A percentile compares a stretch with the other conserved stretches of the same genome.
Evolutionary conservation across 805 yeast genomes (phyloP).

Genomic region (Candida pseudoglaebosa): DNA sequence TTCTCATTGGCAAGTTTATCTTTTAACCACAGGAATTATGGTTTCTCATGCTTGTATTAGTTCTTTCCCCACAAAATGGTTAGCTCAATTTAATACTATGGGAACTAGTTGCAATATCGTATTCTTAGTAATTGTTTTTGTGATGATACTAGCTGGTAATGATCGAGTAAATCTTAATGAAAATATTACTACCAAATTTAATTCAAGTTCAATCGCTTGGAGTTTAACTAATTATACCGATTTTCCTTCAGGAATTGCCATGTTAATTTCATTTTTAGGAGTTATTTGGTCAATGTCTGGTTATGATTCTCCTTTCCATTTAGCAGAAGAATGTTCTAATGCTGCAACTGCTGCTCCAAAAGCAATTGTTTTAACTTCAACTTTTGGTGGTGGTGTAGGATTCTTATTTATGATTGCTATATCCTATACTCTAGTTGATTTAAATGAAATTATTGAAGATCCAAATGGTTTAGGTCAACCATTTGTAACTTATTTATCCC

Average conservation of each 20-base stretch:
- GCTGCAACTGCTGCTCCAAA: slow-evolving; percentile 63
- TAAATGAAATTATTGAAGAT: slow-evolving; percentile 43
- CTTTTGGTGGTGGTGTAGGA: slow-evolving; percentile 53
- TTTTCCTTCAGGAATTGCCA: slow-evolving; percentile 59
- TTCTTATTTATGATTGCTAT: slow-evolving; percentile 56
- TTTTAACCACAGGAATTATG: slow-evolving; percentile 50
- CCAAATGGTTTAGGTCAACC: slow-evolving; percentile 55
- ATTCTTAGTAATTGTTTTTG: slow-evolving; percentile 48
- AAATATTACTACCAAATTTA: slow-evolving; percentile 39
- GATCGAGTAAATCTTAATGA: slow-evolving; percentile 30
- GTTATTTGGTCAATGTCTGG: slow-evolving; percentile 73
- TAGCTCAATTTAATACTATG: slow-evolving; percentile 47
- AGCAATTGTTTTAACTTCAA: slow-evolving; percentile 58
- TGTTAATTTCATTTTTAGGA: slow-evolving; percentile 55
- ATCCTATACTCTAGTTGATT: slow-evolving; percentile 55
- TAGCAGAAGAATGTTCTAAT: slow-evolving; percentile 68
- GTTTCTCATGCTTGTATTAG: slow-evolving; percentile 44
- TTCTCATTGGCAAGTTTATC: slow-evolving; percentile 47
- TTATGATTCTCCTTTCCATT: slow-evolving; percentile 70
- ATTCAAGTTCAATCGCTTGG: slow-evolving; percentile 51
- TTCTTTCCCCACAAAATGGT: slow-evolving; percentile 51
- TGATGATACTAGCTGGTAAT: slow-evolving; percentile 52
- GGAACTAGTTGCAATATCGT: slow-evolving; percentile 49
- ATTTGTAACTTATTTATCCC: slow-evolving; percentile 51
- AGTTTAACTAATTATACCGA: slow-evolving; percentile 53